These are phyloP conservation scores for Leccinum variabile DNA, from an alignment of 1,284 basidiomycete genomes.

Conservation along the genomic window DNA sequence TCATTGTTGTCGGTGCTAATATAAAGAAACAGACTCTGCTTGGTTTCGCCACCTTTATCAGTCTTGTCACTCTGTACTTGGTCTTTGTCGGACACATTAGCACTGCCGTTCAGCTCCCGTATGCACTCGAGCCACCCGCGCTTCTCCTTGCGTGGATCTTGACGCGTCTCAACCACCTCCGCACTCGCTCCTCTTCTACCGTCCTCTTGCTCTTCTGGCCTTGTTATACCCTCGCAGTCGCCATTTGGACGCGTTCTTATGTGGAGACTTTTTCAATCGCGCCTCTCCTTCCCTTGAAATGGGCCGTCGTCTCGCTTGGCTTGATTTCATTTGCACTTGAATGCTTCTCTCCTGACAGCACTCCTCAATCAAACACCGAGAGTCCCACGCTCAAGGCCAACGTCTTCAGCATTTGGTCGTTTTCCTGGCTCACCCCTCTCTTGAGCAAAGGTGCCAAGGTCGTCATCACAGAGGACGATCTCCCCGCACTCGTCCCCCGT, in stretches of 20 bases:
- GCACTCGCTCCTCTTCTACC: slow-evolving; percentile 76
- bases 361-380: slow-evolving; percentile 54
- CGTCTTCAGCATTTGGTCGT: slow-evolving; percentile 76
- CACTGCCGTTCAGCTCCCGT: slow-evolving; percentile 49
- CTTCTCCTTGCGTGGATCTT: slow-evolving; percentile 48
- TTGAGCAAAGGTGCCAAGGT: slow-evolving; percentile 66
- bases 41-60: slow-evolving; percentile 41
- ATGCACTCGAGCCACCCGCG: slow-evolving; percentile 59
- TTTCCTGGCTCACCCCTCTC: slow-evolving; percentile 78
- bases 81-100: slow-evolving; percentile 35
- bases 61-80: slow-evolving; percentile 42
- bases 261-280: slow-evolving; percentile 22
- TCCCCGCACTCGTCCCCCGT: slow-evolving; percentile 61
- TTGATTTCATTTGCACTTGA: slow-evolving; percentile 67
- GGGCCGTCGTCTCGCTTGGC: slow-evolving; percentile 49
- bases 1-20: slow-evolving; percentile 1
- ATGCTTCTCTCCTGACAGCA: slow-evolving; percentile 65
- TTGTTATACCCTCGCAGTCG: slow-evolving; percentile 52
- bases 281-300: slow-evolving; percentile 49
- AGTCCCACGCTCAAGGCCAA: slow-evolving; percentile 82
- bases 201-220: slow-evolving; percentile 86
- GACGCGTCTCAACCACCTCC: slow-evolving; percentile 72
- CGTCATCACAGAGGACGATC: slow-evolving; percentile 76
- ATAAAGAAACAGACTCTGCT: slow-evolving; percentile 44
- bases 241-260: slow-evolving; percentile 65